A percentile compares a stretch with the other conserved stretches of the same genome.
Evolutionary conservation across 2,329 filamentous ascomycete genomes (phyloP).

Genomic region (Aspergillus eucalypticola): DNA sequence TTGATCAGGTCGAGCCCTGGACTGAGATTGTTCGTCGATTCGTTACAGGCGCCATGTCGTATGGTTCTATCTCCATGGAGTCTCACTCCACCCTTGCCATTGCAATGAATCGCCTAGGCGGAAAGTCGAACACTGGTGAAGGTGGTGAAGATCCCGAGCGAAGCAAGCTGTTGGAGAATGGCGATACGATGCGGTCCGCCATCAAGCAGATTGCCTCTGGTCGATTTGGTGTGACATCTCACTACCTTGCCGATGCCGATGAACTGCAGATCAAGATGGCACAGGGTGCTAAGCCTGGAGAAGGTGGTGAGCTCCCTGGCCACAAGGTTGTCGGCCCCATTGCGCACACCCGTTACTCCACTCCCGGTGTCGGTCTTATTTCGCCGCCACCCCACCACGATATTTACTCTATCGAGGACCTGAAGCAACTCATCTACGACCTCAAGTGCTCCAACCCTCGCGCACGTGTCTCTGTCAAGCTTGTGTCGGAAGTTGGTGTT

Average conservation of each 20-base stretch:
- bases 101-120: slow-evolving; percentile 93
- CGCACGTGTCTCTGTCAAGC: slow-evolving; percentile 90
- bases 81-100: slow-evolving; percentile 93
- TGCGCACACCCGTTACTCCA: slow-evolving; percentile 91
- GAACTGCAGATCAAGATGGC: slow-evolving; percentile 99
- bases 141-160: slow-evolving; percentile 95
- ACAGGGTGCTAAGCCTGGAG: slow-evolving; percentile 94
- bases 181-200: slow-evolving; percentile 93
- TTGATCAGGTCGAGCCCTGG: slow-evolving; percentile 97
- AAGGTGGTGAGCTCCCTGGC: slow-evolving; percentile 93
- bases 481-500: slow-evolving; percentile 95
- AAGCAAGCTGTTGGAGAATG: slow-evolving; percentile 81
- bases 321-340: slow-evolving; percentile 96
- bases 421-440: slow-evolving; percentile 98
- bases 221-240: slow-evolving; percentile 92
- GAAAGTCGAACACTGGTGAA: slow-evolving; percentile 97
- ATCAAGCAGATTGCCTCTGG: slow-evolving; percentile 98
- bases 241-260: slow-evolving; percentile 91
- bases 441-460: slow-evolving; percentile 94
- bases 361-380: slow-evolving; percentile 92
- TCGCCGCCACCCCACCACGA: slow-evolving; percentile 96
- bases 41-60: slow-evolving; percentile 97
- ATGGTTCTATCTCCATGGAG: slow-evolving; percentile 98
- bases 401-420: slow-evolving; percentile 96
- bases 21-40: slow-evolving; percentile 96